phyloP scores from a whole-genome alignment of 176 grass and related monocot species.

The Lolium rigidum region DNA sequence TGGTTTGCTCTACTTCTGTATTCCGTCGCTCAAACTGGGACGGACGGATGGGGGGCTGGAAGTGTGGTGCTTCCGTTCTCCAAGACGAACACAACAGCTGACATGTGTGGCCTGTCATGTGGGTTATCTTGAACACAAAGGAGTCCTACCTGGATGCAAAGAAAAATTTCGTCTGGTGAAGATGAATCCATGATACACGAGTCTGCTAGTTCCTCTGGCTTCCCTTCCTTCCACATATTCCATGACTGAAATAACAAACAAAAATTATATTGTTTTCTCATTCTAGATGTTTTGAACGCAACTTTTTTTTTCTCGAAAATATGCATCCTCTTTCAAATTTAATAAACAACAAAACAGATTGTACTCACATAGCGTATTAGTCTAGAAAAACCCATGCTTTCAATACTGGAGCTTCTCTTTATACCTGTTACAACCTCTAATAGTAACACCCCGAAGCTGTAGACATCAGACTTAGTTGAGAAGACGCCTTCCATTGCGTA shows the following conservation, averaged over 20 bases:
- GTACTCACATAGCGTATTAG: not conserved
- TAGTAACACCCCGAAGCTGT: not conserved
- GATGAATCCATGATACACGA: not conserved
- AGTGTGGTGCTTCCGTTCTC: not conserved
- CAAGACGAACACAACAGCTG: not conserved
- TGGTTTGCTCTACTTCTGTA: not conserved
- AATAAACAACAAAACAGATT: too few species aligned
- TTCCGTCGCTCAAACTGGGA: not conserved
- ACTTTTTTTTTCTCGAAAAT: too few species aligned
- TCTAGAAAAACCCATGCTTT: not conserved
- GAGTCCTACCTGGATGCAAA: not conserved
- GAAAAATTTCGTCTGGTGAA: not conserved
- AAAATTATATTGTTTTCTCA: too few species aligned
- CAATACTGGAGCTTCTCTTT: not conserved
- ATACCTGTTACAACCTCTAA: not conserved
- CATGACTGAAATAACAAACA: not conserved
- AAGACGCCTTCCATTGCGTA: too few species aligned
- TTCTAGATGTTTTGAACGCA: too few species aligned
- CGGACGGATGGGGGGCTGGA: not conserved
- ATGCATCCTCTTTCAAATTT: too few species aligned
- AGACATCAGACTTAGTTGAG: not conserved
- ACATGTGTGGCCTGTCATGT: not conserved
- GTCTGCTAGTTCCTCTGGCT: not conserved
- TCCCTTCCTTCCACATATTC: not conserved
- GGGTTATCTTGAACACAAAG: not conserved